Evolutionary conservation across 2,329 filamentous ascomycete species (phyloP).

Genomic region (Claviceps humidiphila): DNA sequence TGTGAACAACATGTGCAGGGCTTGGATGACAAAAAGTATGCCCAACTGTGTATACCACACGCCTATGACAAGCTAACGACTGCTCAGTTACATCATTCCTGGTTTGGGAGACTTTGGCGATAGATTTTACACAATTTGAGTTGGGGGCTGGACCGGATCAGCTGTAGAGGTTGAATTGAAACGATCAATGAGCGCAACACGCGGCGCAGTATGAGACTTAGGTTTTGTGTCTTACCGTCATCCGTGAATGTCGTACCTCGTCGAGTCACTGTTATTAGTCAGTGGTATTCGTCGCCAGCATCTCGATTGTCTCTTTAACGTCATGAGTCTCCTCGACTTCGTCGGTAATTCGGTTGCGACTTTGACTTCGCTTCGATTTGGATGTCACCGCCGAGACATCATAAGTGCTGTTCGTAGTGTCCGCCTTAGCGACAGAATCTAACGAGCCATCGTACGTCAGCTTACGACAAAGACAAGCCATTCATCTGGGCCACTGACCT

Average conservation of each 20-base stretch:
- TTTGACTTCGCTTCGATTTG: conserved; percentile 4
- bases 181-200: neutral
- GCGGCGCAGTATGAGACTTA: neutral
- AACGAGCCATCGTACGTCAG: neutral
- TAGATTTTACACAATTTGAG: conserved; percentile 79
- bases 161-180: neutral
- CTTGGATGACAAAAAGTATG: conserved; percentile 93
- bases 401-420: conserved; percentile 18
- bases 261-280: neutral
- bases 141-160: neutral
- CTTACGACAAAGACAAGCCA: neutral
- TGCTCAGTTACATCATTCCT: conserved; percentile 76
- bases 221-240: neutral
- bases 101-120: conserved; percentile 93
- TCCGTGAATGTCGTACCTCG: neutral
- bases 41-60: neutral
- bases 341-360: conserved; percentile 15
- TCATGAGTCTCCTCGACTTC: conserved; percentile 34
- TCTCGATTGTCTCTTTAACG: conserved; percentile 39
- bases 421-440: conserved; percentile 40
- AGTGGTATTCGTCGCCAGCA: conserved; percentile 41
- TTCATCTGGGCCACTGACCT: conserved; percentile 24
- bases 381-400: conserved; percentile 13
- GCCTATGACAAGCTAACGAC: conserved; percentile 20
- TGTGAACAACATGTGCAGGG: conserved; percentile 33